Percentiles rank a stretch among this genome's conserved stretches.
Evolutionary conservation across 208 protist species (phyloP).

Genomic region (Trichomonas tenax): DNA sequence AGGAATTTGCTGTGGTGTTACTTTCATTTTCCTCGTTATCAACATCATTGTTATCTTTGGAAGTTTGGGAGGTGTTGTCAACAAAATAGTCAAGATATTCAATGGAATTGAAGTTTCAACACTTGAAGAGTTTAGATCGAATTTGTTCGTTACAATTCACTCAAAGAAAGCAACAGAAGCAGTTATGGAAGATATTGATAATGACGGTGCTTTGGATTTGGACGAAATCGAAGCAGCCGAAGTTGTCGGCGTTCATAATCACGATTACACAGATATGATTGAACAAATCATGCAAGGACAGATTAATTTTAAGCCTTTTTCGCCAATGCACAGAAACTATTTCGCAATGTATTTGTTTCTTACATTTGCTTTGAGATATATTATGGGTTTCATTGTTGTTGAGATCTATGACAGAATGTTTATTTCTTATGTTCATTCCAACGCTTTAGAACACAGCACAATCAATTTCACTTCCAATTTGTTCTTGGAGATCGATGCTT

Average conservation of each 20-base stretch:
- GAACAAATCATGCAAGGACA: not conserved
- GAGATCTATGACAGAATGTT: not conserved
- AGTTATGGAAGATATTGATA: not conserved
- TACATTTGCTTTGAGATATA: not conserved
- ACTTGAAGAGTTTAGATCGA: not conserved
- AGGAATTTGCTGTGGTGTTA: not conserved
- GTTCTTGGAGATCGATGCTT: not conserved
- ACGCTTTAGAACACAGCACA: not conserved
- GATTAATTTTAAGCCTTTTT: not conserved
- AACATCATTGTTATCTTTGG: not conserved
- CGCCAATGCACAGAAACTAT: not conserved
- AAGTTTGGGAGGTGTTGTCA: not conserved
- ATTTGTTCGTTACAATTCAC: not conserved
- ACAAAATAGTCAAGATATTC: not conserved
- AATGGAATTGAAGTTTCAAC: not conserved
- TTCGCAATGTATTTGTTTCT: not conserved
- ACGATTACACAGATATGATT: not conserved
- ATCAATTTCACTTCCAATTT: not conserved
- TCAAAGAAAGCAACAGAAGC: not conserved
- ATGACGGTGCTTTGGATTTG: not conserved
- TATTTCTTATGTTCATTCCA: not conserved
- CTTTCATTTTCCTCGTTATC: not conserved
- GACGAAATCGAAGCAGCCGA: not conserved
- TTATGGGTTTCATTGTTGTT: not conserved
- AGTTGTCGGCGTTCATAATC: not conserved